Conservation (phyloP, 2,329 filamentous ascomycete species). For the Mollisia scopiformis region DNA sequence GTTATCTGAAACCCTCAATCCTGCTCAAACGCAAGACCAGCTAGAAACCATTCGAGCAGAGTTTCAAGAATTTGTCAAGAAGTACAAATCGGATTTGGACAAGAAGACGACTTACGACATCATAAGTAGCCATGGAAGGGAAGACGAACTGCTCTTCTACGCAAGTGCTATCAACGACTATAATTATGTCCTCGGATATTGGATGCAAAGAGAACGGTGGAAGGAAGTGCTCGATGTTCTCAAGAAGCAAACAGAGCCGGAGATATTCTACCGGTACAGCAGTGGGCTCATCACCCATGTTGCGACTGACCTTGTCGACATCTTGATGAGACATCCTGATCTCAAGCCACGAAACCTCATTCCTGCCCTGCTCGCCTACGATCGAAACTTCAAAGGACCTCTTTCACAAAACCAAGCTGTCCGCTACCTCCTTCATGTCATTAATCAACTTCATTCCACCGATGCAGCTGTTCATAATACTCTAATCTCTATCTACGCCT, state of each 20-base stretch:
- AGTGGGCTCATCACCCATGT: slow-evolving; percentile 94
- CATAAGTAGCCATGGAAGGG: slow-evolving; percentile 91
- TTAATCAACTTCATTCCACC: slow-evolving; percentile 80
- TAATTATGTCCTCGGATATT: slow-evolving; percentile 94
- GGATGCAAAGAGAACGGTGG: slow-evolving; percentile 96
- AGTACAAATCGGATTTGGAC: slow-evolving; percentile 86
- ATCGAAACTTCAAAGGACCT: slow-evolving; percentile 71
- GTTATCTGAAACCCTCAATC: slow-evolving; percentile 70
- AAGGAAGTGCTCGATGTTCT: slow-evolving; percentile 82
- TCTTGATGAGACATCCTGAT: slow-evolving; percentile 88
- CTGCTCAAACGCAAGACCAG: slow-evolving; percentile 71
- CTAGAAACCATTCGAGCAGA: slow-evolving; percentile 73
- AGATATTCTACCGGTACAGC: slow-evolving; percentile 96
- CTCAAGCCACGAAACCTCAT: slow-evolving; percentile 87
- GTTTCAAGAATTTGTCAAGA: slow-evolving; percentile 85
- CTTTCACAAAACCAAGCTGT: slow-evolving; percentile 85
- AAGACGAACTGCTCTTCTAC: slow-evolving; percentile 90
- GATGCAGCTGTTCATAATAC: slow-evolving; percentile 95
- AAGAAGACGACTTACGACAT: slow-evolving; percentile 93
- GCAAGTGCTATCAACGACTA: slow-evolving; percentile 88
- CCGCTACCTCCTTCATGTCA: slow-evolving; percentile 89
- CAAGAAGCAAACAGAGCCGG: slow-evolving; percentile 88
- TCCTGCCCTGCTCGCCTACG: slow-evolving; percentile 91
- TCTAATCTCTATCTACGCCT: slow-evolving; percentile 92
- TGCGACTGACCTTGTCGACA: slow-evolving; percentile 85